Base-by-base conservation (phyloP, 208 protist species). In the Angomonas ambiguus region DNA sequence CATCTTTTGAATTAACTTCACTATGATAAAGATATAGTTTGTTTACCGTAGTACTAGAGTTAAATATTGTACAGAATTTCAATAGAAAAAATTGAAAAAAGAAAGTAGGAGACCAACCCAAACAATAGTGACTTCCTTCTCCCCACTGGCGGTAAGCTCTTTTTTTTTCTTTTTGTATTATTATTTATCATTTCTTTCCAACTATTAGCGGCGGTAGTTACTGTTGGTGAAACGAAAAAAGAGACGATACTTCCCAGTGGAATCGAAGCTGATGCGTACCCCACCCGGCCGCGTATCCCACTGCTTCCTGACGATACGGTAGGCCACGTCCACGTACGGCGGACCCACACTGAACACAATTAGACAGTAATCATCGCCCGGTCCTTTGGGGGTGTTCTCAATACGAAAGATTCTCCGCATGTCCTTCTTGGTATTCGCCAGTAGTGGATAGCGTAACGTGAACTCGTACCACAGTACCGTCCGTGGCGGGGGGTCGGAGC, bases 401-500 rank as follows among this genome's bases (percentile, higher is more conserved):
- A 98, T 81, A 63, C 69, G 91, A 76, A 96, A 99, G 59, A 98
- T 85, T 31, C 91, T 72, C 0, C 83, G 72, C 75, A 93, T 95
- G 74, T 99, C 97, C 18, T 74, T 74, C 74, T 89, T 91, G 35
- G 85, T 93, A 63, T 91, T 82, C 18, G 98, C 97, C 0, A 99
- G 85, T 61, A 98, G 96, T 2, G 97, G 98, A 77, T 99, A 99
- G 83, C 99, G 99, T 35, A 99, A 92, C 59, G 99, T 99, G 82
- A 99, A 99, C 82, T 99, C 99, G 86, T 99, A 99, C 72, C 98
- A 99, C 72, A 98, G 83, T 27, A 99, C 96, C 49, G 96, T 95
- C 34, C 99, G 99, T 20, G 98, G 98, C 55, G 98, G 98, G 16
- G 98, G 98, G 81, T 99, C 99, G 41, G 99, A 98, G 62, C 85